Base-by-base conservation (phyloP, 805 yeast species). In the Ogataea pini region DNA sequence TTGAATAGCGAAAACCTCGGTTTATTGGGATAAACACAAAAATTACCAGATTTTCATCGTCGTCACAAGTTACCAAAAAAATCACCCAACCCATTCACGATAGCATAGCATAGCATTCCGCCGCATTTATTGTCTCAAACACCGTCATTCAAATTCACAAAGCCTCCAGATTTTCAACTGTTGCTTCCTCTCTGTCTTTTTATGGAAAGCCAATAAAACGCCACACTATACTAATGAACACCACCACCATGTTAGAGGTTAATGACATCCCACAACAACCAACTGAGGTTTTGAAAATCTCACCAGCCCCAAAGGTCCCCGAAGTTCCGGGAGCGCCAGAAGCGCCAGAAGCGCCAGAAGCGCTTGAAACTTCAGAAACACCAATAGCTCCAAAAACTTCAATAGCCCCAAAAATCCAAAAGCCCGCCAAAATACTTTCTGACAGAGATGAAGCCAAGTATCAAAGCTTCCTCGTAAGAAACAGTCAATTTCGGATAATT, bases 361-460 rank as follows among this genome's bases (percentile, higher is more conserved):
- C 25, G 7, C 25, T 22, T 8, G 8, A 22, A 22, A 6, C 25
- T 22, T 22, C 25, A 22, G 25, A 22, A 22, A 22, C 25, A 6
- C 25, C 25, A 22, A 22, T n/a, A 22, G 25, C 8, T 22, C 25
- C 8, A 5, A 22, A 22, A 22, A 22, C 25, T 6, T 22, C 25
- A 22, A 8, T 6, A 22, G 5, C 8, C 8, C 5, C 25, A 22
- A 8, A 22, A 22, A 22, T 22, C 25, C 5, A 32, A 17, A 10
- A 31, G 18, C 34, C 34, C 8, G 24, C 4, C 13, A 31, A 39
- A 28, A 8, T 41, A 14, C 49, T 51, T 32, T 42, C 55, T 28
- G 44, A 45, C 10, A 20, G 47, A 41, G 63, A 52, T 60, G 62
- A 51, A 51, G 44, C 49, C 56, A 68, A 53, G 56, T 70, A 38